Base-by-base conservation (phyloP, 345 rosid species). In the Acer negundo region DNA sequence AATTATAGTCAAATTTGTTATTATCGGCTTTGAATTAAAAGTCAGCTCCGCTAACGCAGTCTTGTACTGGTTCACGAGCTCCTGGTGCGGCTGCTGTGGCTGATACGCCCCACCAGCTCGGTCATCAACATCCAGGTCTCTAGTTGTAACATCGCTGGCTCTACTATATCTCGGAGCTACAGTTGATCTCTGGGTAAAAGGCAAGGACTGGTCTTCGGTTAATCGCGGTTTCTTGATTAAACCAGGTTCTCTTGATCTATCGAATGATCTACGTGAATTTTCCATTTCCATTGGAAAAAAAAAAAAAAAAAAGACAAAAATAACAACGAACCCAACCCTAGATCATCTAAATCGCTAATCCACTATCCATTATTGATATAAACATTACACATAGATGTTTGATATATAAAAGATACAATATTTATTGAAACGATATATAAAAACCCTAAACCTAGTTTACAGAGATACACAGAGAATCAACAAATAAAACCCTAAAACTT, bases 21-120 rank as follows among this genome's bases (percentile, higher is more conserved):
- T 97, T 58, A 97, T 97, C 23, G 98, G 99, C 82, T 97, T 97
- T 9, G 99, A 97, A 83, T 97, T 97, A 82, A 97, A 91, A 15
- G 97, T 94, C 75, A 97, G 92, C 91, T 97, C 99, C 2, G 97
- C 84, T 0, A 97, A 78, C 9, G 99, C 99, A 6, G 92, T 85
- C 86, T 86, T 89, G 83, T 94, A 97, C 89, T 93, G 97, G 67
- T 85, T 92, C 82, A 97, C 90, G 16, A 97, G 93, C 93, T 97
- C 99, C 81, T 86, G 88, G 77, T 91, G 92, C 77, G 84, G 94
- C 78, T 88, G 95, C 40, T 83, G 88, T 70, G 99, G 98, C 85
- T 91, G 93, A 77, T 95, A 95, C 42, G 87, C 93, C 67, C 89
- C 94, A 10, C 22, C 86, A 75, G 80, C 81, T 88, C 79, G 87